Base-by-base conservation (phyloP, 1,139 yeast genomes). In the Pichia sp. region DNA sequence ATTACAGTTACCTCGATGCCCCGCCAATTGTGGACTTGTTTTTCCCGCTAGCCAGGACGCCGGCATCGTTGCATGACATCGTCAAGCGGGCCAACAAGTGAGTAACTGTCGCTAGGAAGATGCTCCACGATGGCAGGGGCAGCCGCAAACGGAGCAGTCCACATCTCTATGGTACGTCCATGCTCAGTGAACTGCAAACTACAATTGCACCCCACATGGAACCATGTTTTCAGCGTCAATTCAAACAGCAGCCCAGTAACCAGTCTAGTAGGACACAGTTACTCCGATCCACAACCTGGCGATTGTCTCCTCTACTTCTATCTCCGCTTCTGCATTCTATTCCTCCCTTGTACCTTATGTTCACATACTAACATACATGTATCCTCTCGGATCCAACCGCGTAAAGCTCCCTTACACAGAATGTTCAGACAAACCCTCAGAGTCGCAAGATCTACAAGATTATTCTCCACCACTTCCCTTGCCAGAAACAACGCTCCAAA, bases 391-490 rank as follows among this genome's bases (percentile, higher is more conserved):
- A n/a, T n/a, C n/a, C n/a, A n/a, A n/a, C n/a, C n/a, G n/a, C n/a
- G n/a, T n/a, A n/a, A n/a, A n/a, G n/a, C n/a, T n/a, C n/a, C n/a
- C n/a, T n/a, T n/a, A n/a, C n/a, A n/a, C 26, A 51, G 52, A 47
- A 68, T 69, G 72, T 64, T 69, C 54, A 67, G 72, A 64, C 70
- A 66, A 65, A 63, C 71, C n/a, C 56, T 68, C 50, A 67, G 69
- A 64, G 50, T 66, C 43, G 68, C 64, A 32, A 61, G 64, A 59
- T 65, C 67, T 54, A 54, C 66, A 23, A 67, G 71, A 64, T 60
- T 63, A 31, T 66, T 67, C 52, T 61, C 67, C 49, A 63, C 67
- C 36, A 48, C 67, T 26, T 31, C 57, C 15, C 44, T 62, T 38
- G 49, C 54, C 34, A 59, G 59, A 56, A 60, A 59, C 51, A 40